Base-by-base conservation (phyloP, 2,329 filamentous ascomycete species). In the Fusarium coffeatum region DNA sequence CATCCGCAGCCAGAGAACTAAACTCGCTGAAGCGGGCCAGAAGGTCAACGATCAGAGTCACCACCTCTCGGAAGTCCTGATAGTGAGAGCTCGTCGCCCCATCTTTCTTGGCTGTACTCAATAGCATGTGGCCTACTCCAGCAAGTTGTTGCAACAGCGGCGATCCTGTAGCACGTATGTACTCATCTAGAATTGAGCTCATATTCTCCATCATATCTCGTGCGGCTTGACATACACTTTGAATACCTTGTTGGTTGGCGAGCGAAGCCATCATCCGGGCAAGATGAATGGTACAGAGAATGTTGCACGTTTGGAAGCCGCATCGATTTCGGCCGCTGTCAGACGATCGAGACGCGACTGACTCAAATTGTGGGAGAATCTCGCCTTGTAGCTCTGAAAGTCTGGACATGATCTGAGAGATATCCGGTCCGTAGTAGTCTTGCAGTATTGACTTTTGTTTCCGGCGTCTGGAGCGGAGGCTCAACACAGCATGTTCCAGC, bases 301-400 rank as follows among this genome's bases (percentile, higher is more conserved):
- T 45, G 5, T 55, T 55, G 41, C 51, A 55, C 5, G 51, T 13
- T 9, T 55, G 51, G 16, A 55, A 55, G 7, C 51, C 51, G n/a
- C 51, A 55, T 5, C 41, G 20, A 4, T 55, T 45, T n/a, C 41
- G 27, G 5, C 51, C 51, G 8, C 20, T 55, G 15, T 55, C 51
- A 4, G 51, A 55, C 8, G 51, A 55, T 7, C 41, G 40, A 9
- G 41, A 45, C 4, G 51, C 51, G 7, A 45, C 41, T 3, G 41
- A 34, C n/a, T 18, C 51, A 11, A 55, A 55, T 18, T 34, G 51
- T 1, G 51, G 51, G 3, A 55, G 15, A n/a, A 55, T 45, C 15
- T 55, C 20, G 13, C 20, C n/a, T 12, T 55, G 40, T 3, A 55
- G 12, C 16, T 34, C 41, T 13, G 51, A 55, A 1, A 55, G 2